These are phyloP conservation scores for Stagonosporopsis chrysanthemi DNA, from an alignment of 2,329 filamentous ascomycete species.

Conservation along the genomic window DNA sequence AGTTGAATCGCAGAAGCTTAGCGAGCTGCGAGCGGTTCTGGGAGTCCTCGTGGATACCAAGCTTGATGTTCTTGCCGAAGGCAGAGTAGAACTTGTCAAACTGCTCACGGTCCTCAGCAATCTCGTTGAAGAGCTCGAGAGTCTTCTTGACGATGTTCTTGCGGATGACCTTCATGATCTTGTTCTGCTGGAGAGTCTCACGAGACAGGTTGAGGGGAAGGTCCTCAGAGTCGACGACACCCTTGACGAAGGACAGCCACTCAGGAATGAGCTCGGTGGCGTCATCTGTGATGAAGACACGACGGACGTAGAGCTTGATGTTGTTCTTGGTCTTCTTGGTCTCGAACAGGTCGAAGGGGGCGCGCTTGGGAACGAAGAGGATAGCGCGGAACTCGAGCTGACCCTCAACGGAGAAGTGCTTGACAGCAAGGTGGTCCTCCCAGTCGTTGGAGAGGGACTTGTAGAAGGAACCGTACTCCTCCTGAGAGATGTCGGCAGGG, in stretches of 20 bases:
- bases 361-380: conserved; percentile 99
- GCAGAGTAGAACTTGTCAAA: conserved; percentile 99
- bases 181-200: conserved; percentile 99
- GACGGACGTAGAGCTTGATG: conserved; percentile 99
- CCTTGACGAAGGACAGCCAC: conserved; percentile 99
- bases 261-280: conserved; percentile 98
- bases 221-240: conserved; percentile 99
- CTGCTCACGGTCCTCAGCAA: conserved; percentile 99
- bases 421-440: conserved; percentile 99
- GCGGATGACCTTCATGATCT: conserved; percentile 99
- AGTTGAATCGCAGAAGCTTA: conserved; percentile 99
- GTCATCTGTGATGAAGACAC: conserved; percentile 99
- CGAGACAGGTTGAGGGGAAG: conserved; percentile 98
- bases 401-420: conserved; percentile 99
- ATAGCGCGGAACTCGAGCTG: conserved; percentile 99
- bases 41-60: conserved; percentile 99
- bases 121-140: conserved; percentile 98
- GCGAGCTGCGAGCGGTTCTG: conserved; percentile 93
- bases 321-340: conserved; percentile 99
- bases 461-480: conserved; percentile 99
- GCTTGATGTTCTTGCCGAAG: conserved; percentile 99
- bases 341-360: conserved; percentile 99
- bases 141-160: conserved; percentile 99
- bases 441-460: conserved; percentile 99
- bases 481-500: conserved; percentile 89